Evolutionary conservation across 352 stramenopile genomes (phyloP).

Genomic region (Pythium aristosporum): DNA sequence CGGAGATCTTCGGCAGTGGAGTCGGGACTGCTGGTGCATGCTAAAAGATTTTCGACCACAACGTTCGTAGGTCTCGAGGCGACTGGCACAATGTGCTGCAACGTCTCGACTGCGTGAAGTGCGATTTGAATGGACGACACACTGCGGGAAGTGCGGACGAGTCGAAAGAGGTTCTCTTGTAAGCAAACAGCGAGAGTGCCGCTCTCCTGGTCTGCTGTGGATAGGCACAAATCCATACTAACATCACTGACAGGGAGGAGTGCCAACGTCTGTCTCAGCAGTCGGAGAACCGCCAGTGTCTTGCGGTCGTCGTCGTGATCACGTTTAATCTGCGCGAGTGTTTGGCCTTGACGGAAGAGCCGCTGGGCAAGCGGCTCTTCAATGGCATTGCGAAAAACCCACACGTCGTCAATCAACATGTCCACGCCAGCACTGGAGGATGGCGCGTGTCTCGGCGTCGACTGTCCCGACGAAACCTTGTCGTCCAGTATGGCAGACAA

Average conservation of each 20-base stretch:
- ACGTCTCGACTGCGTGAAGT: neutral
- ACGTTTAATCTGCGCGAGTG: slow-evolving; percentile 3
- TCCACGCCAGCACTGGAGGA: neutral
- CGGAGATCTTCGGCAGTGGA: neutral
- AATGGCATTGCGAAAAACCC: neutral
- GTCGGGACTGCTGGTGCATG: neutral
- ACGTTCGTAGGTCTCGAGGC: neutral
- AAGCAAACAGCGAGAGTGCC: neutral
- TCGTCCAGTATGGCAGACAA: neutral
- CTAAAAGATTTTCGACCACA: neutral
- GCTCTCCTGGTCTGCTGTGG: neutral
- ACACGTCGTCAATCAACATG: slow-evolving; percentile 16
- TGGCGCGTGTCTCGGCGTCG: too few relatives aligned
- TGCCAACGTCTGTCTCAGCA: neutral
- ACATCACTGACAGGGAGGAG: neutral
- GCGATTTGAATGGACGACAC: neutral
- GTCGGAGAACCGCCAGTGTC: neutral
- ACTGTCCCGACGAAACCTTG: neutral
- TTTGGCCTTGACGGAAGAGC: slow-evolving; percentile 5
- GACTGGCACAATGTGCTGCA: slow-evolving; percentile 3
- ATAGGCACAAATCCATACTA: neutral
- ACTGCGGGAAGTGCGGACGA: neutral
- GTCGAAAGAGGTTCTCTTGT: neutral
- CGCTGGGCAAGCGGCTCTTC: neutral
- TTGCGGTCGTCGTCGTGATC: neutral